These are phyloP conservation scores for Ajuga reptans DNA, from an alignment of 305 asterid species.

Conservation along the genomic window DNA sequence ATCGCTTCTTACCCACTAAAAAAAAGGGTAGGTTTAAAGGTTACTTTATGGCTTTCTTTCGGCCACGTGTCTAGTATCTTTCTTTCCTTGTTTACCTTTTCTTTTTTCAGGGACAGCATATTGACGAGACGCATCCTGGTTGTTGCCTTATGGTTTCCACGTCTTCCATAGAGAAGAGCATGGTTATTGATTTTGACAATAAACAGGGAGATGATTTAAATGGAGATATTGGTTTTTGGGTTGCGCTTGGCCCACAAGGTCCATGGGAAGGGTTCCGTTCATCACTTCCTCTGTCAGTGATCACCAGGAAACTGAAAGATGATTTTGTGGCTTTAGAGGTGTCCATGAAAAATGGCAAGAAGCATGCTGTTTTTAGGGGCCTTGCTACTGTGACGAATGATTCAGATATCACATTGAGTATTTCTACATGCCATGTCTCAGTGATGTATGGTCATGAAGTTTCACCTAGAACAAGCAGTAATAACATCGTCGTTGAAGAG, in stretches of 20 bases:
- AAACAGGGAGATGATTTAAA: conserved; percentile 41
- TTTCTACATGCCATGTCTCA: conserved; percentile 50
- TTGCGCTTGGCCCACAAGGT: conserved; percentile 76
- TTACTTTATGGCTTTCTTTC: conserved; percentile 18
- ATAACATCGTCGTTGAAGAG: conserved; percentile 42
- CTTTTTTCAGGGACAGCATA: conserved; percentile 59
- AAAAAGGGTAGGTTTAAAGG: conserved; percentile 47
- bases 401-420: conserved; percentile 66
- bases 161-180: conserved; percentile 75
- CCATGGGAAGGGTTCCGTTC: conserved; percentile 97
- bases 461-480: conserved; percentile 32
- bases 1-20: conserved; percentile 52
- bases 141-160: conserved; percentile 68
- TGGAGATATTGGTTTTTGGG: conserved; percentile 81
- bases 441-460: conserved; percentile 33
- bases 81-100: conserved; percentile 15
- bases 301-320: conserved; percentile 60
- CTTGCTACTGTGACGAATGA: conserved; percentile 81
- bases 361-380: conserved; percentile 77
- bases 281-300: conserved; percentile 76
- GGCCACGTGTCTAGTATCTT: conserved; percentile 14
- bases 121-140: conserved; percentile 36
- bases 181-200: conserved; percentile 40
- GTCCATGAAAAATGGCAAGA: conserved; percentile 73
- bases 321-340: conserved; percentile 86